Evolutionary conservation across 2,329 filamentous ascomycete genomes (phyloP).

Genomic region (Ophiostoma populinum): DNA sequence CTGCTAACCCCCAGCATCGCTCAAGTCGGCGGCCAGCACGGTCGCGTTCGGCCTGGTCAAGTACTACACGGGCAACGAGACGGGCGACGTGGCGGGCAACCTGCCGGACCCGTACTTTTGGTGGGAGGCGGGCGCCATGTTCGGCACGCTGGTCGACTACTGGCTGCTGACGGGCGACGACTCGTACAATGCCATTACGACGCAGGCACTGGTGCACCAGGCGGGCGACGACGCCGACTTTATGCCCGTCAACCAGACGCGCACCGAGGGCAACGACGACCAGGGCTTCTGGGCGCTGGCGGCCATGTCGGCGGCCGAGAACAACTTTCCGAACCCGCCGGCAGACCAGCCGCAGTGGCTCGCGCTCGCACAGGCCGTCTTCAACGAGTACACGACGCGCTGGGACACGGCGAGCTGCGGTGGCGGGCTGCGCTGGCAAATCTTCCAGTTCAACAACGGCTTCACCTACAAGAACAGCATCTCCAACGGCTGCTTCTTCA

Average conservation of each 20-base stretch:
- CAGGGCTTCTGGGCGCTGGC: slow-evolving; percentile 78
- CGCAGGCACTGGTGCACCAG: slow-evolving; percentile 43
- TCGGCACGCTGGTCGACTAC: slow-evolving; percentile 55
- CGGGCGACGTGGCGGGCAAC: slow-evolving; percentile 39
- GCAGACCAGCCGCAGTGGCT: slow-evolving; percentile 53
- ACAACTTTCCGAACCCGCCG: slow-evolving; percentile 53
- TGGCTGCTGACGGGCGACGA: slow-evolving; percentile 52
- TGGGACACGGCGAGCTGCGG: slow-evolving; percentile 52
- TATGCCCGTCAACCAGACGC: slow-evolving; percentile 50
- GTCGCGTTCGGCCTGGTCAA: slow-evolving; percentile 22
- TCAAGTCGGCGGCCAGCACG: slow-evolving; percentile 30
- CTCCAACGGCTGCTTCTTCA: slow-evolving; percentile 54
- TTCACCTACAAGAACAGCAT: slow-evolving; percentile 53
- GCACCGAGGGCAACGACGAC: slow-evolving; percentile 51
- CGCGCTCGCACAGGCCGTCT: slow-evolving; percentile 60
- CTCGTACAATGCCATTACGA: slow-evolving; percentile 43
- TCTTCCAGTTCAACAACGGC: slow-evolving; percentile 61
- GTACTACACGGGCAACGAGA: slow-evolving; percentile 40
- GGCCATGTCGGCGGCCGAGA: slow-evolving; percentile 62
- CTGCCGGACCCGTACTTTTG: slow-evolving; percentile 48
- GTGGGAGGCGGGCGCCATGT: slow-evolving; percentile 62
- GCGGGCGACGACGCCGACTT: slow-evolving; percentile 40
- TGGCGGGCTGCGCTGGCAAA: slow-evolving; percentile 74
- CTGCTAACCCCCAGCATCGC: slow-evolving; percentile 22
- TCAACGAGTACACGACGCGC: slow-evolving; percentile 56